phyloP scores from a whole-genome alignment of 2,329 filamentous ascomycete genomes.

The Tolypocladium endophyticum region DNA sequence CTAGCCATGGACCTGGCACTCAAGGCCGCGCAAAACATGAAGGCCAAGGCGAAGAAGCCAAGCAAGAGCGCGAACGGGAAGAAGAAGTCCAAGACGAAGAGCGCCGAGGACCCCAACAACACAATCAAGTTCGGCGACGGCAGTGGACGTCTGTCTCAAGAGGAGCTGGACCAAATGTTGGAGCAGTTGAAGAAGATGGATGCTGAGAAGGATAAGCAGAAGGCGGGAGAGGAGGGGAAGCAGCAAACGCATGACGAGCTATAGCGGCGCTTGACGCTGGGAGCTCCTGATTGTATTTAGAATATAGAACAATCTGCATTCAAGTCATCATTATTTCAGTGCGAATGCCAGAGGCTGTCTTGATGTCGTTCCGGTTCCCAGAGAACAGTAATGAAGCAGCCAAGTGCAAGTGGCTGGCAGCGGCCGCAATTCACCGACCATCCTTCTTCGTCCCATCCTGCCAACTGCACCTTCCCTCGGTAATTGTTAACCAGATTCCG shows the following conservation, averaged over 20 bases:
- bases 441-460: neutral
- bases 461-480: neutral
- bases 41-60: constrained; percentile 29
- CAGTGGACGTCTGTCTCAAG: constrained; percentile 25
- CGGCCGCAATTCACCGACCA: neutral
- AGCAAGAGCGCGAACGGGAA: constrained; percentile 18
- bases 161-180: constrained; percentile 41
- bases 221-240: constrained; percentile 14
- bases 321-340: neutral
- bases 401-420: neutral
- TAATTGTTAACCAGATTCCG: neutral
- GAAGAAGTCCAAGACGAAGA: constrained; percentile 26
- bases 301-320: neutral
- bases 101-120: constrained; percentile 21
- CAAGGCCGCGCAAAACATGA: constrained; percentile 47
- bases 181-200: constrained; percentile 22
- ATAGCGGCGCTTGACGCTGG: constrained; percentile 10
- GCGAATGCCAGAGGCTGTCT: neutral
- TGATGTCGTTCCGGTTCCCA: neutral
- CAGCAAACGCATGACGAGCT: constrained; percentile 23
- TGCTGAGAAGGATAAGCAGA: constrained; percentile 14
- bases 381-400: no score
- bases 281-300: neutral
- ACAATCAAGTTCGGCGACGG: constrained; percentile 30
- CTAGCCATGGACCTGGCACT: constrained; percentile 59